phyloP scores from a whole-genome alignment of 1,284 basidiomycete species.

The Volvariella surrecta region DNA sequence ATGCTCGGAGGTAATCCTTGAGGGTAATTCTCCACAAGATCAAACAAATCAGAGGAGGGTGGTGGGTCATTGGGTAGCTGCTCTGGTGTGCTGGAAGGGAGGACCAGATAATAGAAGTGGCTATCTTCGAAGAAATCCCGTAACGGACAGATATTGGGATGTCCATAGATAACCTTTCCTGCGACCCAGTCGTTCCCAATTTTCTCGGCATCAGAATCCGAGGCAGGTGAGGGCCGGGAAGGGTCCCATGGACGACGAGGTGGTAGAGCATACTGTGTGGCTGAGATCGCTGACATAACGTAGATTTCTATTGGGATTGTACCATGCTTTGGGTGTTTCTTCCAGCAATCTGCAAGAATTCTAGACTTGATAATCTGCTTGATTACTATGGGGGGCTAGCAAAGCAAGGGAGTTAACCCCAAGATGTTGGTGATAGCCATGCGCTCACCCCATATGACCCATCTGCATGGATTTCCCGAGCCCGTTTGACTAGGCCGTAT shows the following conservation, averaged over 20 bases:
- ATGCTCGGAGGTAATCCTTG: slow-evolving; percentile 74
- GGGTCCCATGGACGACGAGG: slow-evolving; percentile 78
- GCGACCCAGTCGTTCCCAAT: slow-evolving; percentile 48
- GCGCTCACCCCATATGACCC: slow-evolving; percentile 74
- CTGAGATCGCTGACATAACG: slow-evolving; percentile 88
- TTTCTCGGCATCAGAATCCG: slow-evolving; percentile 1
- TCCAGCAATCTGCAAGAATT: slow-evolving; percentile 99
- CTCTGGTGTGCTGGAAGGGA: slow-evolving; percentile 64
- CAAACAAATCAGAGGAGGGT: slow-evolving; percentile 83
- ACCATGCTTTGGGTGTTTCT: slow-evolving; percentile 89
- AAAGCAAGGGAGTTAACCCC: slow-evolving; percentile 9
- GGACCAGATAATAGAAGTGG: slow-evolving; percentile 91
- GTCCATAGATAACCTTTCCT: slow-evolving; percentile 67
- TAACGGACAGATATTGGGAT: slow-evolving; percentile 89
- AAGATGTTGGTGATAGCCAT: slow-evolving; percentile 10
- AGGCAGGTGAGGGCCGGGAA: slow-evolving; percentile 27
- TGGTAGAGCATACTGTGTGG: slow-evolving; percentile 65
- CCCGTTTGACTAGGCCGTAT: slow-evolving; percentile 93
- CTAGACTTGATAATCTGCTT: slow-evolving; percentile 99
- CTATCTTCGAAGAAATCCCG: slow-evolving; percentile 97
- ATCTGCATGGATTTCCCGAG: slow-evolving; percentile 67
- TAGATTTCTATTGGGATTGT: slow-evolving; percentile 99
- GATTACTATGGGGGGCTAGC: slow-evolving; percentile 74
- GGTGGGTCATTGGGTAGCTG: slow-evolving; percentile 38
- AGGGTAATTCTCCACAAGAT: slow-evolving; percentile 87